A percentile compares a stretch with the other conserved stretches of the same genome.
Evolutionary conservation across 192 early-diverging fungal species (phyloP).

Genomic region (Martensiomyces pterosporus): DNA sequence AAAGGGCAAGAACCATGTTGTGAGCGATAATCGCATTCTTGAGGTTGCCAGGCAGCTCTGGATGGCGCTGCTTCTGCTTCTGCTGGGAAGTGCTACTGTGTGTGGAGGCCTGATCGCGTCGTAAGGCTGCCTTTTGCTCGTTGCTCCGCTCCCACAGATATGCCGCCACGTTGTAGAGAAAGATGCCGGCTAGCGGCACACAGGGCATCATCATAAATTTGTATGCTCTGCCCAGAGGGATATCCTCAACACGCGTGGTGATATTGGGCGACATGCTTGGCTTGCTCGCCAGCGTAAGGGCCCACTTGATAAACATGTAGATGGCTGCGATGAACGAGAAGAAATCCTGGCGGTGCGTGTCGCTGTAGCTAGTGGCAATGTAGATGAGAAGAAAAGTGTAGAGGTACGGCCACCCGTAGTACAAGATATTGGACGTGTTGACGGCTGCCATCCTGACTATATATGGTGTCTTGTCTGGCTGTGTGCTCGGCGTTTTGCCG

Average conservation of each 20-base stretch:
- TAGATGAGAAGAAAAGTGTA: neutral
- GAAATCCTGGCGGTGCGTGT: neutral
- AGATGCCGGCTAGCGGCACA: slow-evolving; percentile 53
- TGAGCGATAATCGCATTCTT: slow-evolving; percentile 75
- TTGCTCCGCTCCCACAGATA: slow-evolving; percentile 26
- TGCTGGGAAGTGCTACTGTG: too few relatives aligned
- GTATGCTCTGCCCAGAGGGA: slow-evolving; percentile 63
- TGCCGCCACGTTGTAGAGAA: slow-evolving; percentile 13
- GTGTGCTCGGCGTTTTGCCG: too few relatives aligned
- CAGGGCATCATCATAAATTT: slow-evolving; percentile 62
- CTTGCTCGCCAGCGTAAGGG: neutral
- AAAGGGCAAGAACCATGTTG: slow-evolving; percentile 65
- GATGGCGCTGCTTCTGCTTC: neutral
- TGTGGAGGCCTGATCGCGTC: too few relatives aligned
- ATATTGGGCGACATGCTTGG: slow-evolving; percentile 2
- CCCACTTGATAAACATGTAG: neutral
- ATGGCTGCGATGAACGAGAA: neutral
- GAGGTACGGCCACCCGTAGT: neutral
- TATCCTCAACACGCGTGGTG: slow-evolving; percentile 23
- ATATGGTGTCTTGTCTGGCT: too few relatives aligned
- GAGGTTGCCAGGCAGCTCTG: slow-evolving; percentile 37
- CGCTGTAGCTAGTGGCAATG: neutral
- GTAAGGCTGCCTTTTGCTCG: neutral
- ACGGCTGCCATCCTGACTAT: too few relatives aligned
- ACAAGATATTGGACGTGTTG: too few relatives aligned